Evolutionary conservation across 495 filamentous ascomycete species (phyloP), one percentile per base, ranked within the genome.

Genomic region (Talaromyces wortmannii): DNA sequence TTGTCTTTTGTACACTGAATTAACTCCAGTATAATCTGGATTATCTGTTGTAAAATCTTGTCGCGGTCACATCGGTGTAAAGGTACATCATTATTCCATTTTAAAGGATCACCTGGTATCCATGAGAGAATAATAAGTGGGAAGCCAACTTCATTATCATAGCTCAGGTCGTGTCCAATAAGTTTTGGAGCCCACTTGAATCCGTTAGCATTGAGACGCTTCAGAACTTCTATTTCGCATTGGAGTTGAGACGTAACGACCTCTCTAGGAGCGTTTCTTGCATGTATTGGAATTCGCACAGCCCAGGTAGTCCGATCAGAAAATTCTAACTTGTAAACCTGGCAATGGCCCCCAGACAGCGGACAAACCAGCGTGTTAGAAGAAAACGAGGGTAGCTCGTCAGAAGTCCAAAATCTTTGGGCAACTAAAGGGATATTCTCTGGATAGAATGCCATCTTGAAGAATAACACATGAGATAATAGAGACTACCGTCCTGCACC

Each of bases 181-280:
- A 60, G 50, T 23, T 29, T 60, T 18, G 58, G 48, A 51, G 58
- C 55, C 58, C 58, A 60, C 33, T 10, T 10, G 44, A 60, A 60
- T 12, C 50, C 50, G 8, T 33, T 54, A 31, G 5, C 12, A 29
- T 60, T 46, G 23, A 60, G 58, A 50, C 48, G 49, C 31, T 50
- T 23, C 8, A 60, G 16, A 31, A 53, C 36, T 36, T 40, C 13
- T 46, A 18, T 47, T 31, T 57, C 50, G 36, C 44, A 45, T 17
- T 60, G 55, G 53, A 60, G 17, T 23, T 57, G 45, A 7, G 53
- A 29, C 18, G 52, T 53, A 29, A 56, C 7, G 30, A 42, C 45
- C 0, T 50, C 55, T 31, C 13, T 54, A 16, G 48, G 52, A 40
- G 47, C 47, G 51, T 52, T 17, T 29, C 52, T 42, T 43, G 48